phyloP scores from a whole-genome alignment of 257 asterid species.

The Rhazya stricta region DNA sequence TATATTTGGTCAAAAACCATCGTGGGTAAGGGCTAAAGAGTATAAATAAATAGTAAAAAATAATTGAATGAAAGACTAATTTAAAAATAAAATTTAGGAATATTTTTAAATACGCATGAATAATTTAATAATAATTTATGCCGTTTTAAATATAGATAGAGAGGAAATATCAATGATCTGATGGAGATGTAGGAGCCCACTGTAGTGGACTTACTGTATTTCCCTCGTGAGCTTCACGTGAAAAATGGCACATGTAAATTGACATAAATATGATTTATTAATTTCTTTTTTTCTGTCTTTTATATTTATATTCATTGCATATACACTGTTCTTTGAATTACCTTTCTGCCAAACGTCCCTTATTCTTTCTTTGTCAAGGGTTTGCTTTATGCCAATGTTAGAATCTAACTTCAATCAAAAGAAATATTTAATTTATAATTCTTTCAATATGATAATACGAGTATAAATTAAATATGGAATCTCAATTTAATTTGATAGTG shows the following conservation, averaged over 20 bases:
- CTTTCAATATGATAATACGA: no score
- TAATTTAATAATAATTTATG: no score
- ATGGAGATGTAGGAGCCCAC: conserved; percentile 1
- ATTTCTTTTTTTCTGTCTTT: background rate
- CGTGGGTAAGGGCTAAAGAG: no score
- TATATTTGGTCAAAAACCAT: no score
- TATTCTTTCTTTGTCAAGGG: background rate
- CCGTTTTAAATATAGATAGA: background rate
- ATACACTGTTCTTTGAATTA: background rate
- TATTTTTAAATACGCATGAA: no score
- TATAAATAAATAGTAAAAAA: no score
- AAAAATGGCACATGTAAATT: conserved; percentile 15
- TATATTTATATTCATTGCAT: background rate
- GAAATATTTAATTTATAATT: no score
- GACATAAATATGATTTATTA: background rate
- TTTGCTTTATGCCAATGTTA: background rate
- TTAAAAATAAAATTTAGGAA: no score
- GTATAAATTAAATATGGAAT: no score
- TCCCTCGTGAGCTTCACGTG: conserved; percentile 29
- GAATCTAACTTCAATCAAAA: no score
- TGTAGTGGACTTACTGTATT: background rate
- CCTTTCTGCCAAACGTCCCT: background rate
- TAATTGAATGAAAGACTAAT: no score
- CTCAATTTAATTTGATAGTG: no score
- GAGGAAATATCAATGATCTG: background rate